Evolutionary conservation across 1,284 basidiomycete genomes (phyloP).

Genomic region (Tetrapyrgos nigripes): DNA sequence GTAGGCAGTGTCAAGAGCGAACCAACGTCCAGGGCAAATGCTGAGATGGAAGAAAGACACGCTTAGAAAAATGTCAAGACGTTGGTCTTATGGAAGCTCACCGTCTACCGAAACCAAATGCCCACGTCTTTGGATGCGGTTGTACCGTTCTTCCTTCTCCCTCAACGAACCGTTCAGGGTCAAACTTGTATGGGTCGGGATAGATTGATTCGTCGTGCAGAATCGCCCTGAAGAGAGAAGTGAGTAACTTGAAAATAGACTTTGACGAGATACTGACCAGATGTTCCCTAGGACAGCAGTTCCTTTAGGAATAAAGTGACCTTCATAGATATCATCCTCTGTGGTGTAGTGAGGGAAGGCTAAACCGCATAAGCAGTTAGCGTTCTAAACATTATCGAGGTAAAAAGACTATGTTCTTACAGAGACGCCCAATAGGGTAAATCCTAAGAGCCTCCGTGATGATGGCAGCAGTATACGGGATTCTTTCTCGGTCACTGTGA

Average conservation of each 20-base stretch:
- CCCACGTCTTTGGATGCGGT: neutral
- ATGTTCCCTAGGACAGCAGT: conserved; percentile 1
- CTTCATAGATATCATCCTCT: conserved; percentile 10
- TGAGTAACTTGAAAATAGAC: neutral
- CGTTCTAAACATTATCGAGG: neutral
- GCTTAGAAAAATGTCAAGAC: too few species aligned
- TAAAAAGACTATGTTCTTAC: neutral
- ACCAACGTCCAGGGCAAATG: too few species aligned
- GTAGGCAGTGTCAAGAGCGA: too few species aligned
- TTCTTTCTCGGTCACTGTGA: conserved; percentile 30
- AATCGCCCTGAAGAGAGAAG: neutral
- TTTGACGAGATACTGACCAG: neutral
- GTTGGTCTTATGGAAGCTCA: too few species aligned
- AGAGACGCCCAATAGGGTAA: neutral
- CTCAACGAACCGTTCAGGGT: neutral
- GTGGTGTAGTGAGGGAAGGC: neutral
- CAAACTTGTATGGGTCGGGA: neutral
- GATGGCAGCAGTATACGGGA: conserved; percentile 43
- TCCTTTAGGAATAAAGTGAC: conserved; percentile 10
- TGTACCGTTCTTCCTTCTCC: neutral
- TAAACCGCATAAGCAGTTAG: neutral
- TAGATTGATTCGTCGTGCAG: neutral
- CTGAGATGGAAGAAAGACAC: too few species aligned
- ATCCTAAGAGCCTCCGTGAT: conserved; percentile 9
- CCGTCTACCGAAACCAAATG: conserved; percentile 1